phyloP scores from a whole-genome alignment of 345 rosid species.

The Aquilaria yunnanensis region DNA sequence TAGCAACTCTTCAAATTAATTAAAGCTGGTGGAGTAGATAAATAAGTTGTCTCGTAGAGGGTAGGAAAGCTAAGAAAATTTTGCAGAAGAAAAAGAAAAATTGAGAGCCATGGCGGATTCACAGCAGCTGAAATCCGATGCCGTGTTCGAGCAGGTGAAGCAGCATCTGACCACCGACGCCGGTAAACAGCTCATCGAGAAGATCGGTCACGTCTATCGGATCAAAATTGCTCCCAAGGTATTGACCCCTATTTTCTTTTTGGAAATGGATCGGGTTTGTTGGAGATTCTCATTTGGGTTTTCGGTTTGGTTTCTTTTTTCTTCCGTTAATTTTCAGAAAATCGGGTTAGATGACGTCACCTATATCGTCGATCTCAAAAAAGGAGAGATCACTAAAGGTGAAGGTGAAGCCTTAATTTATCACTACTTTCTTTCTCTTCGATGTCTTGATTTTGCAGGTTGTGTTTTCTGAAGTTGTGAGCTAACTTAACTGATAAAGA shows the following conservation, averaged over 20 bases:
- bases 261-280: neutral
- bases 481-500: too few species aligned
- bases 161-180: neutral
- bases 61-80: too few species aligned
- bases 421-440: too few species aligned
- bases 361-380: neutral
- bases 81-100: too few species aligned
- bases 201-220: neutral
- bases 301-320: neutral
- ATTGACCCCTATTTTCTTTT: neutral
- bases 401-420: too few species aligned
- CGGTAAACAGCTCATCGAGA: neutral
- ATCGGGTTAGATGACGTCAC: neutral
- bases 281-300: too few species aligned
- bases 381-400: neutral
- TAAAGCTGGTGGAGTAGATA: too few species aligned
- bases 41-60: too few species aligned
- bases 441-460: too few species aligned
- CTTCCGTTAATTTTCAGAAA: neutral
- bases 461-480: too few species aligned
- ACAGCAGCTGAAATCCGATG: neutral
- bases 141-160: neutral
- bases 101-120: neutral
- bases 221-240: neutral
- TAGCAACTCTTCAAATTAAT: too few species aligned